phyloP scores from a whole-genome alignment of 805 yeast species.

The Monosporozyma siamensis region DNA sequence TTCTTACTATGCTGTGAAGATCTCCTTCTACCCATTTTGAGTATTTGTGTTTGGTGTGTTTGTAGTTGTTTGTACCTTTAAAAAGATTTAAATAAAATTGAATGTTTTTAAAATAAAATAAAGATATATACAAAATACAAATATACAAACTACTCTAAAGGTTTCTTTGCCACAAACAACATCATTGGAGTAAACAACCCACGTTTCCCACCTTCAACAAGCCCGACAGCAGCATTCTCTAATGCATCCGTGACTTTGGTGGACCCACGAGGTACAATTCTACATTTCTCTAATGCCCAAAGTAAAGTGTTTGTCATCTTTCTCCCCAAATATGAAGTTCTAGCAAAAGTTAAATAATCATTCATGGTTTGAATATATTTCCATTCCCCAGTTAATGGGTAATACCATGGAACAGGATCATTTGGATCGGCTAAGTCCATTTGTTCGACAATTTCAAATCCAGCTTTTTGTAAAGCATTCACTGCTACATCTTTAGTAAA shows the following conservation, averaged over 20 bases:
- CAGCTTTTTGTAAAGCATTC: slow-evolving; percentile 75
- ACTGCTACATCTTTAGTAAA: slow-evolving; percentile 76
- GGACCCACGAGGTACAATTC: slow-evolving; percentile 89
- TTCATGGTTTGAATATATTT: slow-evolving; percentile 68
- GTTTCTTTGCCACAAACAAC: slow-evolving; percentile 84
- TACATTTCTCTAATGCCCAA: slow-evolving; percentile 71
- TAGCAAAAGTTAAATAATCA: slow-evolving; percentile 75
- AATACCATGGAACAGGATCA: slow-evolving; percentile 94
- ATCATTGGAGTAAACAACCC: slow-evolving; percentile 96
- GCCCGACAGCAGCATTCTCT: slow-evolving; percentile 93
- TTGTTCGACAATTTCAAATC: slow-evolving; percentile 70
- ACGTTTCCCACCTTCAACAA: slow-evolving; percentile 86
- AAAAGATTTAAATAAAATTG: too few species aligned
- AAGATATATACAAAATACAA: too few species aligned
- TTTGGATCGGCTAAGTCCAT: slow-evolving; percentile 74
- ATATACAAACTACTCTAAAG: slow-evolving; percentile 31
- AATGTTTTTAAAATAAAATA: too few species aligned
- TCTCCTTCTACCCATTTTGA: neutral
- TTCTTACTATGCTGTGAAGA: neutral
- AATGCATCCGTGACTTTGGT: slow-evolving; percentile 83
- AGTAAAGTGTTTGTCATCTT: slow-evolving; percentile 71
- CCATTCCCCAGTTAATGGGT: slow-evolving; percentile 93
- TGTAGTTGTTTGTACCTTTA: neutral
- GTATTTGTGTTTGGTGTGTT: neutral
- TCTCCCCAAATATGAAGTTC: slow-evolving; percentile 86